phyloP scores from a whole-genome alignment of 352 stramenopile species.

The Salisapilia sapeloensis region DNA sequence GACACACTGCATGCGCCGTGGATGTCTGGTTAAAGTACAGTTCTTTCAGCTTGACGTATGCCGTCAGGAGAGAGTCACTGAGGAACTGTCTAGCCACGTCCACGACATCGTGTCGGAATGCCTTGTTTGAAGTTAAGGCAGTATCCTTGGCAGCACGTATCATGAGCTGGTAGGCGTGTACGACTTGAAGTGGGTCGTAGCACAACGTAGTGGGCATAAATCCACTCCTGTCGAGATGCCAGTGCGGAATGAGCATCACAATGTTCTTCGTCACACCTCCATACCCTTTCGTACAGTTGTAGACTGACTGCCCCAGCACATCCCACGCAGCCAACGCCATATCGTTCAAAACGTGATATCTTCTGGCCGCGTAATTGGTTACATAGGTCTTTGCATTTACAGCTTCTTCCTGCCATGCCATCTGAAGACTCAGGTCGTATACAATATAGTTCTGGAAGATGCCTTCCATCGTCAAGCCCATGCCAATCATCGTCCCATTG shows the following conservation, averaged over 20 bases:
- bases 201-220: slow-evolving; percentile 63
- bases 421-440: slow-evolving; percentile 60
- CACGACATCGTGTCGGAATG: slow-evolving; percentile 56
- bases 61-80: slow-evolving; percentile 35
- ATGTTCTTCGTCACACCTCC: slow-evolving; percentile 66
- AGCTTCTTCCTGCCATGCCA: slow-evolving; percentile 33
- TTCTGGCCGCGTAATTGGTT: slow-evolving; percentile 25
- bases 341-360: slow-evolving; percentile 38
- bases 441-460: slow-evolving; percentile 81
- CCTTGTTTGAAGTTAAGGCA: too few relatives aligned
- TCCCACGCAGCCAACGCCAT: slow-evolving; percentile 34
- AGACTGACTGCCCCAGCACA: slow-evolving; percentile 34
- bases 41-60: slow-evolving; percentile 40
- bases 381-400: slow-evolving; percentile 30
- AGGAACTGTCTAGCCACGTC: slow-evolving; percentile 65
- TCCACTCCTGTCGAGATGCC: slow-evolving; percentile 32
- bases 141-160: slow-evolving; percentile 48
- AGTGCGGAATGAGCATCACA: slow-evolving; percentile 45
- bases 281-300: slow-evolving; percentile 48
- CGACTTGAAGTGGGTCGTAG: slow-evolving; percentile 49
- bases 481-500: slow-evolving; percentile 49
- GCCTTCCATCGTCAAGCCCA: slow-evolving; percentile 71
- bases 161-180: too few relatives aligned
- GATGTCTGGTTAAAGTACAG: slow-evolving; percentile 18
- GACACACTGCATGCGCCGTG: slow-evolving; percentile 12